These are phyloP conservation scores for Picea abies DNA, from an alignment of 83 land plant genomes.

Conservation along the genomic window DNA sequence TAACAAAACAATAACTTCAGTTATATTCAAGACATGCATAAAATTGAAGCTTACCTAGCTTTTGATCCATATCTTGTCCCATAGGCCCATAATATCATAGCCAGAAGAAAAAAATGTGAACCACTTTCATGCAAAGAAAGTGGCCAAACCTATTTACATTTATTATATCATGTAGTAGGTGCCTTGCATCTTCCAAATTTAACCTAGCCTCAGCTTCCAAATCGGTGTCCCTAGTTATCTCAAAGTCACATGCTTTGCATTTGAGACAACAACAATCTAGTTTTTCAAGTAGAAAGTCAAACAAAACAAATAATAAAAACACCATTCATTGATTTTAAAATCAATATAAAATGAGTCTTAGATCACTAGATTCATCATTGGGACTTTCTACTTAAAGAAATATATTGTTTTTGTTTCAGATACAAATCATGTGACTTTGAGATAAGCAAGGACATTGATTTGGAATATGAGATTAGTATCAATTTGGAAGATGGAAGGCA, in stretches of 20 bases:
- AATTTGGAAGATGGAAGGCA: conserved; percentile 23
- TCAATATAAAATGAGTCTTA: neutral
- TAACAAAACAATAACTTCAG: too few species aligned
- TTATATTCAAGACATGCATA: neutral
- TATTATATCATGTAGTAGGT: conserved; percentile 63
- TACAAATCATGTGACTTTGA: conserved; percentile 43
- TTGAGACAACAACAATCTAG: conserved; percentile 20
- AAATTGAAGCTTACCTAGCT: conserved; percentile 48
- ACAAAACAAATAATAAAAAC: neutral
- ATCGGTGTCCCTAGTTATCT: conserved; percentile 35
- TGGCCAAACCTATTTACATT: conserved; percentile 72
- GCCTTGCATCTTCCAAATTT: conserved; percentile 55
- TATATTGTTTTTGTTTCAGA: too few species aligned
- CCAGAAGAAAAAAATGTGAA: conserved; percentile 57
- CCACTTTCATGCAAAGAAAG: conserved; percentile 68
- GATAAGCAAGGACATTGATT: conserved; percentile 35
- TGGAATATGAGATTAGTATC: conserved; percentile 34
- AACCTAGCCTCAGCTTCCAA: conserved; percentile 36
- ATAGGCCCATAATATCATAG: conserved; percentile 65
- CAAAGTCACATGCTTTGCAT: conserved; percentile 43
- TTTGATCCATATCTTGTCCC: conserved; percentile 66
- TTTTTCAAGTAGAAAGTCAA: neutral
- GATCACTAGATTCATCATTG: neutral
- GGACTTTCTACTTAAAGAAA: too few species aligned
- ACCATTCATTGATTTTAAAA: too few species aligned